Evolutionary conservation across 2,329 filamentous ascomycete species (phyloP).

Genomic region (Madurella mycetomatis): DNA sequence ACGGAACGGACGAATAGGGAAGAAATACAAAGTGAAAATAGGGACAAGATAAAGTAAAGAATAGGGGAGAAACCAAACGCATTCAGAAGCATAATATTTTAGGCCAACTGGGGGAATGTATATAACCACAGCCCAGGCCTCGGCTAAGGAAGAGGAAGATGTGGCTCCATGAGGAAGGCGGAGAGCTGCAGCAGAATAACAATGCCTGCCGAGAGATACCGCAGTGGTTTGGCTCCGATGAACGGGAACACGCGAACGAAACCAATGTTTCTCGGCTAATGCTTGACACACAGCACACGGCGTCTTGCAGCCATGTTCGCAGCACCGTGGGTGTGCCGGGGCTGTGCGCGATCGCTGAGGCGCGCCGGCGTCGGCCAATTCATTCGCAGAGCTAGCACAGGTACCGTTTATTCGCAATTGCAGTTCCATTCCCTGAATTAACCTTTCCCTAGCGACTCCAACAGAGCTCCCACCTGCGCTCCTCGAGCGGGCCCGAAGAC

Average conservation of each 20-base stretch:
- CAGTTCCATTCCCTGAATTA: slow-evolving; percentile 6
- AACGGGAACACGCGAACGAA: neutral
- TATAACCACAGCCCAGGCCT: too few species aligned
- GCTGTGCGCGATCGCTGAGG: slow-evolving; percentile 40
- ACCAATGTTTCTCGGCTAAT: neutral
- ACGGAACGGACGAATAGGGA: too few species aligned
- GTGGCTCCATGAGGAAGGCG: slow-evolving; percentile 4
- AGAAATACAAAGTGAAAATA: too few species aligned
- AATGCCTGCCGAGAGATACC: slow-evolving; percentile 7
- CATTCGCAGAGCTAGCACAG: slow-evolving; percentile 42
- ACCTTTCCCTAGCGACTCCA: slow-evolving; percentile 26
- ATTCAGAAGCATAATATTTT: too few species aligned
- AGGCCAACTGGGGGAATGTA: too few species aligned
- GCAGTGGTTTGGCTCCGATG: neutral
- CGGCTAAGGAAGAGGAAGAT: too few species aligned
- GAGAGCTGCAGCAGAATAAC: slow-evolving; percentile 9
- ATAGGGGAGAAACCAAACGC: too few species aligned
- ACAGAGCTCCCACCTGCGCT: slow-evolving; percentile 48
- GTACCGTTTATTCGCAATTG: slow-evolving; percentile 29
- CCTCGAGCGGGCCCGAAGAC: slow-evolving; percentile 54
- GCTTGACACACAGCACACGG: slow-evolving; percentile 9
- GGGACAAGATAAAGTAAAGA: too few species aligned
- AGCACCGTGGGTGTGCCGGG: slow-evolving; percentile 50
- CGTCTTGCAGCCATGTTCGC: slow-evolving; percentile 32
- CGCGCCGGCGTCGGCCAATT: slow-evolving; percentile 30